Base-by-base conservation (phyloP, 73 alveolate genomes). In the Symbiodinium pilosum region DNA sequence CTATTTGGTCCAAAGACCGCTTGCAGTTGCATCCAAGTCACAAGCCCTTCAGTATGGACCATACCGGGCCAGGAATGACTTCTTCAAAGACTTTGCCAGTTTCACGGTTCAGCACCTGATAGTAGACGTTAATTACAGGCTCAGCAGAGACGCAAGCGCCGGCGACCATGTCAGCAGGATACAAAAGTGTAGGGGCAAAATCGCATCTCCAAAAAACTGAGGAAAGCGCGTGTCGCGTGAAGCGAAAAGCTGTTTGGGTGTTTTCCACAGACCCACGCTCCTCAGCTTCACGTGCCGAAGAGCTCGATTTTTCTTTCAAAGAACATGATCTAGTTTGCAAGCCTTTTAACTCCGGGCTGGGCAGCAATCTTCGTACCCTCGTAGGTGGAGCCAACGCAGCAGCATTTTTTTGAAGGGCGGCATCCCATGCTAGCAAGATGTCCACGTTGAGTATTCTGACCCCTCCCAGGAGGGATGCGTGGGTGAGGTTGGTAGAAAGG, bases 51-150 rank as follows among this genome's bases (percentile, higher is more conserved):
- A 91, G 77, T 34, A 38, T 28, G 20, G 96, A 64, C 96, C 96
- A 91, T 68, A 91, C 96, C 8, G 96, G 96, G 96, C 87, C 87
- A 39, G 96, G 96, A 41, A 91, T 91, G 96, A 91, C 77, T 43
- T 91, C 96, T 69, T 68, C 54, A 87, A 91, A 91, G 88, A 64
- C 83, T 81, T 91, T 69, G 75, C 96, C 96, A 30, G 96, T 91
- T 54, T 42, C 69, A 6, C 96, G 96, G 73, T 91, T 85, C 83
- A 91, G 56, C 75, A 91, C 96, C 96, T 91, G 81, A 11, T 38
- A 47, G 59, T 14, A 14, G 59, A n/a, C n/a, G n/a, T n/a, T n/a
- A 54, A 16, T 51, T 24, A 51, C 68, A 24, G 21, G 68, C 21
- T 51, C 32, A 26, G 26, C 73, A 16, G 34, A 54, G 73, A 24